phyloP scores from a whole-genome alignment of 805 yeast species.

The Candida krabiensis region DNA sequence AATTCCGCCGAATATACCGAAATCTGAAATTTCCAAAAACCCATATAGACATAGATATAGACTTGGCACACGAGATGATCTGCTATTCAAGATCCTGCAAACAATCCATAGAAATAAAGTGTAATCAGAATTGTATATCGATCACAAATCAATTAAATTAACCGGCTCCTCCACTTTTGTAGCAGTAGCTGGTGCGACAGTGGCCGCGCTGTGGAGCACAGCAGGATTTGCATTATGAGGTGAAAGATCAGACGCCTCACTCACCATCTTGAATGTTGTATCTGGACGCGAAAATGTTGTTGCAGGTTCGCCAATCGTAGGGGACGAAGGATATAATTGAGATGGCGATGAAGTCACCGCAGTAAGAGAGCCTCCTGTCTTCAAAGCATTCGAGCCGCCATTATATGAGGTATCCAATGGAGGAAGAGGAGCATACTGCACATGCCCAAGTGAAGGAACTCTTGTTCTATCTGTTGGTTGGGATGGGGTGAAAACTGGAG shows the following conservation, averaged over 20 bases:
- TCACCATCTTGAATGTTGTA: no score
- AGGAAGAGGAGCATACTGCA: constrained; percentile 18
- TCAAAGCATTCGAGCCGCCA: not conserved
- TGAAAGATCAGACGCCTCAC: no score
- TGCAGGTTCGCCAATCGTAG: constrained; percentile 3
- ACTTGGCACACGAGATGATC: no score
- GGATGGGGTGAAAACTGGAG: not conserved
- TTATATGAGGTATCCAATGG: not conserved
- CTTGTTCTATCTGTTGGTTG: constrained; percentile 3
- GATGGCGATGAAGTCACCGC: constrained; percentile 13
- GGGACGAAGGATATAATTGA: constrained; percentile 14
- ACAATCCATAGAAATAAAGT: no score
- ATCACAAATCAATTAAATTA: constrained; percentile 25
- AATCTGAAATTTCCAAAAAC: no score
- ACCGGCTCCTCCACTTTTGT: constrained; percentile 16
- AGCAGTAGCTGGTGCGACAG: not conserved
- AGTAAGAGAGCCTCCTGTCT: not conserved
- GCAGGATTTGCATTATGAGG: no score
- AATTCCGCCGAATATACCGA: no score
- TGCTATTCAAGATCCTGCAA: no score
- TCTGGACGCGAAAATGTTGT: no score
- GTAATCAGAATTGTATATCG: no score
- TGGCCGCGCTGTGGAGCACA: not conserved
- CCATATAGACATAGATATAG: no score
- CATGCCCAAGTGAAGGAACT: constrained; percentile 5